Evolutionary conservation across 176 grass and related monocot species (phyloP).

Genomic region (Miscanthus lutarioriparius): DNA sequence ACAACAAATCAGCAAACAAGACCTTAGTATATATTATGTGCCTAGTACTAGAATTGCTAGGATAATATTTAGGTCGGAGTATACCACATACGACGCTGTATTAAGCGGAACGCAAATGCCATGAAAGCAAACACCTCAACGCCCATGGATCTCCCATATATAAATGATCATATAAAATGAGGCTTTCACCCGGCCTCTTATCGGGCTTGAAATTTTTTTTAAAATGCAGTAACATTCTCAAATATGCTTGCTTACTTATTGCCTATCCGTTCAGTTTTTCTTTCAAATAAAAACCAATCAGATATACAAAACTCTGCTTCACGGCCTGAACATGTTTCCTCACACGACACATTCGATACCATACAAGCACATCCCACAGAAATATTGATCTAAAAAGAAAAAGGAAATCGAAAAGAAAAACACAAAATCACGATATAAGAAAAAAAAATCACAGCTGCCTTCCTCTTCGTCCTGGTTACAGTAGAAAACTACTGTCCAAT

Average conservation of each 20-base stretch:
- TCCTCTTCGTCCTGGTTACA: background rate
- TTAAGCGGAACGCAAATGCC: no score
- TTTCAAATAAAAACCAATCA: constrained; percentile 6
- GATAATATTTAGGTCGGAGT: no score
- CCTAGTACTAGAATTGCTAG: no score
- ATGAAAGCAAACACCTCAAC: no score
- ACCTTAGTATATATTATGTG: no score
- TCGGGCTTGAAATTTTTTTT: no score
- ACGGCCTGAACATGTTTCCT: background rate
- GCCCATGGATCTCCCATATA: no score
- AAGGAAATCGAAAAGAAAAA: background rate
- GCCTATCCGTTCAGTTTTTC: background rate
- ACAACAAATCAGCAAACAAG: no score
- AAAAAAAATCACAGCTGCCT: background rate
- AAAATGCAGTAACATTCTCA: background rate
- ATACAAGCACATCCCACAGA: background rate
- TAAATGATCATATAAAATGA: no score
- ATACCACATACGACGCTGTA: no score
- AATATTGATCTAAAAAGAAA: background rate
- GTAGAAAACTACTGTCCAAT: background rate
- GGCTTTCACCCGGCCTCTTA: no score
- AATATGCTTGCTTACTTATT: background rate
- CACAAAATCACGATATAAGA: background rate
- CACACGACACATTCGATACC: background rate
- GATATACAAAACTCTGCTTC: background rate